Percentiles rank a stretch among this genome's conserved stretches.
Evolutionary conservation across 2,329 filamentous ascomycete genomes (phyloP).

Genomic region (Basipetospora chlamydospora): DNA sequence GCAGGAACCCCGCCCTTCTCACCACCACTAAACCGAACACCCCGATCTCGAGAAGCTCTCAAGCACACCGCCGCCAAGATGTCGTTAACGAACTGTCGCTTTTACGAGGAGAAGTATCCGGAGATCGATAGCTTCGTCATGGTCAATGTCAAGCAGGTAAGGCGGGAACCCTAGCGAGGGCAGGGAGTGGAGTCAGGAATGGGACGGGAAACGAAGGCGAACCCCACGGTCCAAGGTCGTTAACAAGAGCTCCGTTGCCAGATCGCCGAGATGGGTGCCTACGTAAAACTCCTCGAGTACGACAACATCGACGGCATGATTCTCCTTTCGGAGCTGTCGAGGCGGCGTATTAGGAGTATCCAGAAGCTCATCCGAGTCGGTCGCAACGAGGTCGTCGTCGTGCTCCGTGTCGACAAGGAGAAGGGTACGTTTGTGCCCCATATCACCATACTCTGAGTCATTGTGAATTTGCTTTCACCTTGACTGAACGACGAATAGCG

Average conservation of each 20-base stretch:
- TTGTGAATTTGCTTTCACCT: not conserved
- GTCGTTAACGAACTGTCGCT: slow-evolving; percentile 93
- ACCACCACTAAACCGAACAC: too few relatives aligned
- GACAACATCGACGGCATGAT: slow-evolving; percentile 99
- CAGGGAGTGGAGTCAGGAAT: not conserved
- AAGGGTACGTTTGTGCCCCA: slow-evolving; percentile 47
- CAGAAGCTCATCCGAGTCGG: slow-evolving; percentile 98
- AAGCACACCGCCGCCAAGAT: slow-evolving; percentile 40
- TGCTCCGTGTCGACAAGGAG: slow-evolving; percentile 97
- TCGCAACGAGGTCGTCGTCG: slow-evolving; percentile 95
- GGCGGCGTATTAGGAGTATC: slow-evolving; percentile 95
- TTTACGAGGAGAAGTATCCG: slow-evolving; percentile 87
- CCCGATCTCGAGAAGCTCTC: too few relatives aligned
- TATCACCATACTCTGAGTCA: not conserved
- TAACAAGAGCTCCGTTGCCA: slow-evolving; percentile 23
- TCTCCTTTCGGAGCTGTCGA: slow-evolving; percentile 87
- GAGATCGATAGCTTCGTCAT: slow-evolving; percentile 92
- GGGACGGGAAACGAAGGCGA: not conserved
- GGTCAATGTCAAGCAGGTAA: slow-evolving; percentile 87
- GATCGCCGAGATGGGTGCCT: slow-evolving; percentile 99
- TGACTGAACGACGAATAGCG: too few relatives aligned
- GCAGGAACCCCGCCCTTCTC: too few relatives aligned
- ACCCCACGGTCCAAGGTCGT: slow-evolving; percentile 4
- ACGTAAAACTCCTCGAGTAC: slow-evolving; percentile 98
- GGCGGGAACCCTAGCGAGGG: not conserved